Evolutionary conservation across 2,329 filamentous ascomycete species (phyloP).

Genomic region (Talaromyces sp.): DNA sequence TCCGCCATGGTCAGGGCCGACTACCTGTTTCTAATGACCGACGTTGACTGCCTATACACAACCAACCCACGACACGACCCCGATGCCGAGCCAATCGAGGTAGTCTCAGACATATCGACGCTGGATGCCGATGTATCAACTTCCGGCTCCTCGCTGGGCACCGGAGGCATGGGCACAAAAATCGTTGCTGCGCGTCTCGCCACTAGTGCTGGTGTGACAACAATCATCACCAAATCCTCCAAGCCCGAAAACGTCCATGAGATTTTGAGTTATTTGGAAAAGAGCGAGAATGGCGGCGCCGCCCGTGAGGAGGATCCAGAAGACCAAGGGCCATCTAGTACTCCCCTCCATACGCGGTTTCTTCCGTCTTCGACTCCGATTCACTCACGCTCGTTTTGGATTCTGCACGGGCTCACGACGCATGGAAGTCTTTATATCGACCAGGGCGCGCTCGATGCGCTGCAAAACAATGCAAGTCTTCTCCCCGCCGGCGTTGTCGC

Average conservation of each 20-base stretch:
- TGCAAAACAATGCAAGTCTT: slow-evolving; percentile 78
- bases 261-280: slow-evolving; percentile 77
- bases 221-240: slow-evolving; percentile 90
- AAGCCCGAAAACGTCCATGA: slow-evolving; percentile 85
- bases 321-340: slow-evolving; percentile 17
- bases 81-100: slow-evolving; percentile 82
- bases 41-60: slow-evolving; percentile 95
- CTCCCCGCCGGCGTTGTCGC: slow-evolving; percentile 87
- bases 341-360: slow-evolving; percentile 87
- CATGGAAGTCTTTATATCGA: slow-evolving; percentile 93
- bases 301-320: slow-evolving; percentile 21
- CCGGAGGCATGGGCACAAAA: slow-evolving; percentile 96
- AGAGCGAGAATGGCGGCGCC: not conserved
- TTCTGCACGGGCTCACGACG: slow-evolving; percentile 83
- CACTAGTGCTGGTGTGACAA: slow-evolving; percentile 90
- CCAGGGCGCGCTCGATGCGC: slow-evolving; percentile 74
- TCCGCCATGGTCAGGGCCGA: slow-evolving; percentile 97
- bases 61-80: slow-evolving; percentile 84
- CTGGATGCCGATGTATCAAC: slow-evolving; percentile 87
- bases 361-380: slow-evolving; percentile 79
- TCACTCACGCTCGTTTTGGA: slow-evolving; percentile 93
- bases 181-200: slow-evolving; percentile 89
- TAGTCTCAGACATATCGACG: slow-evolving; percentile 80
- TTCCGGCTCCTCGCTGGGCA: slow-evolving; percentile 81
- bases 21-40: slow-evolving; percentile 96